Evolutionary conservation across 352 stramenopile species (phyloP), one percentile per base, ranked within the genome.

Genomic region (Phytophthora cactorum): DNA sequence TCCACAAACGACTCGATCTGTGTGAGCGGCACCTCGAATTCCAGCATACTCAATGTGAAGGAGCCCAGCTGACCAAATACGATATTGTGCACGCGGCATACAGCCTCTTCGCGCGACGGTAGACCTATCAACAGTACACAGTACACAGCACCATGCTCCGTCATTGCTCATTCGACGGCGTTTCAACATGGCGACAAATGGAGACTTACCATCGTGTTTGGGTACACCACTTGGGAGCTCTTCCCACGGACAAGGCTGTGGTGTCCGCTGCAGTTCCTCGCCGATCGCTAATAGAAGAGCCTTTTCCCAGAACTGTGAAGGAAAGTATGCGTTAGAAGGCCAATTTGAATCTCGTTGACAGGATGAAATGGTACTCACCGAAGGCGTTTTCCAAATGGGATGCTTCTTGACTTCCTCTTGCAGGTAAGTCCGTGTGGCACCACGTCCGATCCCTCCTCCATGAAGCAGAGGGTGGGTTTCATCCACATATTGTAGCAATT

Each of bases 1-100:
- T 96, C 88, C 44, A 96, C 83, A 53, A 94, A 96, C 22, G 86
- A 92, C 57, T 93, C 76, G 56, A 96, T 94, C 59, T 96, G 83
- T 10, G 72, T 46, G 38, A 92, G 76, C 5, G 86, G 80, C 15
- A 96, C 86, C 28, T 94, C 84, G 34, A 96, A 93, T 72, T 96
- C 86, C 43, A 94, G 84, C 88, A 96, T 96, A 57, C 88, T 96
- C 52, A 96, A 57, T 7, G 86, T 96, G 66, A 94, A 96, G 25
- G 86, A 96, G 2, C 86, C 88, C 4, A 94, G 54, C 66, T 96
- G 88, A 2, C 88, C 88, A 56, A 96, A 96, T 59, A 96, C 85
- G 45, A 96, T 96, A 57, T 96, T 96, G 79, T 96, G 88, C 17
- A 96, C 86, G 8, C 84, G 84, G 25, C 77, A 84, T 38, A 96